Conservation (phyloP, 352 stramenopile species). For the Globisporangium lucens region DNA sequence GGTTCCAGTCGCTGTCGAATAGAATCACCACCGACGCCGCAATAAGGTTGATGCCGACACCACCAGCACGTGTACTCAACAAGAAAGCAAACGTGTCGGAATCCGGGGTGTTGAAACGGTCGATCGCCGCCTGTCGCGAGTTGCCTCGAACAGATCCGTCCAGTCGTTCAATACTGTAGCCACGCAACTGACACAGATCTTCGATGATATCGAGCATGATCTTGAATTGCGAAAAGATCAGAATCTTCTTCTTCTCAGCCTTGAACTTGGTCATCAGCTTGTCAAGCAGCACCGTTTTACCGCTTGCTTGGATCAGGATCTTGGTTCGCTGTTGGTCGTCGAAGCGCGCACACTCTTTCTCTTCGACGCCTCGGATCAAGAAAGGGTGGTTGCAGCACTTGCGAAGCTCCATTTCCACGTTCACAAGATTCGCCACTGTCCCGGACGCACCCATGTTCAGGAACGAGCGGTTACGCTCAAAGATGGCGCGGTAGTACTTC, state of each 20-base stretch:
- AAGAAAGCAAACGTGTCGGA: slow-evolving; percentile 97
- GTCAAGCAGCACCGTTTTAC: slow-evolving; percentile 98
- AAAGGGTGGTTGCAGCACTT: slow-evolving; percentile 99
- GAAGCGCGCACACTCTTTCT: slow-evolving; percentile 91
- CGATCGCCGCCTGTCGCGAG: slow-evolving; percentile 97
- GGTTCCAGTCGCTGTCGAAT: slow-evolving; percentile 98
- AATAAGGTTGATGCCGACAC: slow-evolving; percentile 97
- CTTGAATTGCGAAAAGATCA: slow-evolving; percentile 99
- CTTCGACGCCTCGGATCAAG: slow-evolving; percentile 96
- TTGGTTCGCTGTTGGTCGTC: slow-evolving; percentile 71
- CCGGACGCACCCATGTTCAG: slow-evolving; percentile 86
- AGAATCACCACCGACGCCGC: slow-evolving; percentile 84
- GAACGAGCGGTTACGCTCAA: slow-evolving; percentile 96
- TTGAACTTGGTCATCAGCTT: slow-evolving; percentile 98
- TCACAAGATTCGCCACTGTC: slow-evolving; percentile 96
- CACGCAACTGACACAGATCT: slow-evolving; percentile 76
- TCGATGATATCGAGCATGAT: slow-evolving; percentile 98
- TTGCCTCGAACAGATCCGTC: slow-evolving; percentile 97
- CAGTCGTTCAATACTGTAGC: slow-evolving; percentile 92
- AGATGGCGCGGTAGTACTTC: slow-evolving; percentile 96
- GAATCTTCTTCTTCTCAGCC: slow-evolving; percentile 96
- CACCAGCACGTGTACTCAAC: slow-evolving; percentile 93
- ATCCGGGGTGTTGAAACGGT: slow-evolving; percentile 95
- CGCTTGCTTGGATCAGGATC: slow-evolving; percentile 83
- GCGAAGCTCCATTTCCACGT: slow-evolving; percentile 99